Evolutionary conservation across 805 yeast genomes (phyloP).

Genomic region (Myxozyma neglecta): DNA sequence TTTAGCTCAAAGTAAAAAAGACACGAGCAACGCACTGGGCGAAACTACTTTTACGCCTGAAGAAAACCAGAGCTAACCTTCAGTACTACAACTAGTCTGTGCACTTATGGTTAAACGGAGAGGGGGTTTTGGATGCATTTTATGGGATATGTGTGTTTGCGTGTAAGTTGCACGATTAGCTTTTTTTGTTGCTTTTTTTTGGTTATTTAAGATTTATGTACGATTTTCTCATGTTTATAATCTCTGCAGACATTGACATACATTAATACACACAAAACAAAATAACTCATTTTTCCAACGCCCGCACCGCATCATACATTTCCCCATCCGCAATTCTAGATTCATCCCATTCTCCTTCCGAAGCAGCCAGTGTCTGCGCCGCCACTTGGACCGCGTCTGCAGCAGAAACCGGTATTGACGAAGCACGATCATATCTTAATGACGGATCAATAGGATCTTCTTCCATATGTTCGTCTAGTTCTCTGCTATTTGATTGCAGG

Average conservation of each 20-base stretch:
- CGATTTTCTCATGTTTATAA: neutral
- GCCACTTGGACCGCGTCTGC: conserved; percentile 8
- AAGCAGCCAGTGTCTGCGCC: neutral
- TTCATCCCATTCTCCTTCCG: neutral
- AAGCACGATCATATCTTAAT: neutral
- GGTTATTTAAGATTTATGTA: neutral
- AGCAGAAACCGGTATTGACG: conserved; percentile 1
- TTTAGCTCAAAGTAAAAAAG: conserved; percentile 24
- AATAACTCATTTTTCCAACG: conserved; percentile 43
- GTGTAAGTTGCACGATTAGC: neutral
- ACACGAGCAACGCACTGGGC: conserved; percentile 19
- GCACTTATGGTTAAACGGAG: neutral
- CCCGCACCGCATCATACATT: neutral
- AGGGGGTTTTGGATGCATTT: neutral
- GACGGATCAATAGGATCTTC: conserved; percentile 5
- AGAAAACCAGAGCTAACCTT: conserved; percentile 43
- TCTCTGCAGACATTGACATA: neutral
- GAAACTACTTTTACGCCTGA: conserved; percentile 29
- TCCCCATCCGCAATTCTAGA: neutral
- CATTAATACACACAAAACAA: neutral
- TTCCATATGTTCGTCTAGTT: neutral
- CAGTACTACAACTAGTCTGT: neutral
- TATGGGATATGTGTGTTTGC: neutral
- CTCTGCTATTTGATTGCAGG: neutral
- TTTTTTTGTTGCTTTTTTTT: neutral